Evolutionary conservation across 2,329 filamentous ascomycete genomes (phyloP).

Genomic region (Chaetothyriales sp.): DNA sequence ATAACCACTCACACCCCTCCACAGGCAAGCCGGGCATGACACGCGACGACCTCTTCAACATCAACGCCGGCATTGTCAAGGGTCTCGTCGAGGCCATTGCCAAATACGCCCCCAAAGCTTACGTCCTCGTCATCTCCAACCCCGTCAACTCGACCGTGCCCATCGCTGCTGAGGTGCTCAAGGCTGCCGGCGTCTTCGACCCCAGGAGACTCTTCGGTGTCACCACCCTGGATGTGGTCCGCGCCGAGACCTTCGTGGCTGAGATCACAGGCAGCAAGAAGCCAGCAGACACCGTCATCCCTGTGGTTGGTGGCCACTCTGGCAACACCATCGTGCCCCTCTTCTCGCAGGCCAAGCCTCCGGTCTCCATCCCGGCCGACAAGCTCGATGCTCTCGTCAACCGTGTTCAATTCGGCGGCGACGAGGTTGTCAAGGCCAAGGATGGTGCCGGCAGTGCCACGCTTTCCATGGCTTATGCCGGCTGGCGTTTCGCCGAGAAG

Average conservation of each 20-base stretch:
- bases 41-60: slow-evolving; percentile 98
- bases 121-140: slow-evolving; percentile 95
- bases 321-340: slow-evolving; percentile 96
- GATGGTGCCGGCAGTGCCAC: slow-evolving; percentile 81
- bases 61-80: slow-evolving; percentile 96
- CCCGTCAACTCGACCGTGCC: slow-evolving; percentile 98
- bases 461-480: slow-evolving; percentile 89
- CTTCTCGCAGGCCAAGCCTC: slow-evolving; percentile 78
- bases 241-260: slow-evolving; percentile 90
- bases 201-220: slow-evolving; percentile 94
- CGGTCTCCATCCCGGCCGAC: slow-evolving; percentile 68
- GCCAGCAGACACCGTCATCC: slow-evolving; percentile 69
- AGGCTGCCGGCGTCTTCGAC: slow-evolving; percentile 85
- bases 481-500: slow-evolving; percentile 94
- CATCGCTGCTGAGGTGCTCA: slow-evolving; percentile 92
- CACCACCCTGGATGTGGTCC: slow-evolving; percentile 95
- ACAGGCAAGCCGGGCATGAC: slow-evolving; percentile 98
- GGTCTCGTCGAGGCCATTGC: slow-evolving; percentile 79
- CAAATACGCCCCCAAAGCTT: slow-evolving; percentile 81
- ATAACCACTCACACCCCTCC: slow-evolving; percentile 17
- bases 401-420: slow-evolving; percentile 94
- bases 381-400: slow-evolving; percentile 85
- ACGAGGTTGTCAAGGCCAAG: slow-evolving; percentile 93
- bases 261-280: slow-evolving; percentile 70
- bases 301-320: slow-evolving; percentile 92